Conservation (phyloP, 2,329 filamentous ascomycete species). For the Cylindrodendrum hubeiense region DNA sequence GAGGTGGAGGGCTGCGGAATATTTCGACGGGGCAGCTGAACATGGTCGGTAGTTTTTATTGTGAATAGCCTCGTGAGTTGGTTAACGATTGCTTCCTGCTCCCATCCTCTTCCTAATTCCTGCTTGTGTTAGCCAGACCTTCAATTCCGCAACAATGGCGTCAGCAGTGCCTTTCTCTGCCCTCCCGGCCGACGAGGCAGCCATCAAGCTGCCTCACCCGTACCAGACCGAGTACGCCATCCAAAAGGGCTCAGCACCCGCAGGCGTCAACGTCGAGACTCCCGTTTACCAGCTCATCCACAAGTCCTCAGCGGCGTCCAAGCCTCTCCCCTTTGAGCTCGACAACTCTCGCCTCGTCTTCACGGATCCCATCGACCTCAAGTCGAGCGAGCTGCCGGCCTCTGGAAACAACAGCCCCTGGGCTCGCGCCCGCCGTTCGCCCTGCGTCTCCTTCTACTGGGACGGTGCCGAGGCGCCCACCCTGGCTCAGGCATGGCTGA, state of each 20-base stretch:
- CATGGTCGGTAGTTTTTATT: not conserved
- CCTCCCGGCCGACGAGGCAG: slow-evolving; percentile 49
- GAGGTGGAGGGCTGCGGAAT: slow-evolving; percentile 6
- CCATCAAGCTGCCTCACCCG: slow-evolving; percentile 63
- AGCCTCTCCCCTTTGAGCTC: slow-evolving; percentile 46
- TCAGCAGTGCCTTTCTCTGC: slow-evolving; percentile 36
- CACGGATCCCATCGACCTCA: slow-evolving; percentile 60
- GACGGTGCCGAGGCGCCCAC: slow-evolving; percentile 55
- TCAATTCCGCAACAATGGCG: slow-evolving; percentile 31
- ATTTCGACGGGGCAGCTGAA: not conserved
- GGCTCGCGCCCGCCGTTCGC: slow-evolving; percentile 67
- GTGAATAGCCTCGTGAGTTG: slow-evolving; percentile 39
- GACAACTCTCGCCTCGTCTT: slow-evolving; percentile 56
- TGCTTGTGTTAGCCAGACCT: not conserved
- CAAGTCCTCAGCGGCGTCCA: slow-evolving; percentile 43
- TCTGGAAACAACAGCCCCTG: slow-evolving; percentile 68
- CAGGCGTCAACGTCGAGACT: slow-evolving; percentile 27
- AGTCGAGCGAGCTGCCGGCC: slow-evolving; percentile 62
- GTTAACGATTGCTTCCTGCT: slow-evolving; percentile 1
- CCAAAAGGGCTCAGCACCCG: slow-evolving; percentile 45
- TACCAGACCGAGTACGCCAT: slow-evolving; percentile 61
- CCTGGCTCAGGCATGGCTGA: slow-evolving; percentile 65
- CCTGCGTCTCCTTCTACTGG: slow-evolving; percentile 61
- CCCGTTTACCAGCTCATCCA: slow-evolving; percentile 53
- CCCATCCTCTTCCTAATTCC: not conserved